Conservation (phyloP, 2,329 filamentous ascomycete species). For the Ciborinia camelliae region DNA sequence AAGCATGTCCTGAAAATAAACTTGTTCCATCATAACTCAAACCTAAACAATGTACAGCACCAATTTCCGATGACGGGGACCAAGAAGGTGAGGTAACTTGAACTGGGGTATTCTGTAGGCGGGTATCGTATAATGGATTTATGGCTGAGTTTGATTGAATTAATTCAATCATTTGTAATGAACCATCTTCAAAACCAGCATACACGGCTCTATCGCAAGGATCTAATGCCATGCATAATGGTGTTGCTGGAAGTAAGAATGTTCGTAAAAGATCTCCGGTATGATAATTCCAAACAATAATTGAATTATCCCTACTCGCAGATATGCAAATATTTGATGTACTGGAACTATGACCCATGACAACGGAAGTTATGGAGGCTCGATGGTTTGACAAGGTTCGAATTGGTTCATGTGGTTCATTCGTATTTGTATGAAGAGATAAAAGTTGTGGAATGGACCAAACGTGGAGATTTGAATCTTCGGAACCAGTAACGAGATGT, state of each 20-base stretch:
- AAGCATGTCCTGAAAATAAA: slow-evolving; percentile 76
- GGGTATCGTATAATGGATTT: slow-evolving; percentile 41
- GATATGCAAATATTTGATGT: slow-evolving; percentile 82
- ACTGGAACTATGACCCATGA: slow-evolving; percentile 62
- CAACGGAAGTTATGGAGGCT: slow-evolving; percentile 64
- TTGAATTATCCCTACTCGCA: slow-evolving; percentile 79
- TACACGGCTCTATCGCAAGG: slow-evolving; percentile 81
- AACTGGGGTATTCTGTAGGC: slow-evolving; percentile 55
- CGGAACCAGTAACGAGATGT: slow-evolving; percentile 73
- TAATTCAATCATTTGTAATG: slow-evolving; percentile 76
- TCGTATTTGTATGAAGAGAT: slow-evolving; percentile 50
- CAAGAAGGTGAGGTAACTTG: slow-evolving; percentile 52
- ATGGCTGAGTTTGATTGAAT: slow-evolving; percentile 47
- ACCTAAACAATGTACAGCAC: slow-evolving; percentile 62
- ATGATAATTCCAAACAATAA: slow-evolving; percentile 89
- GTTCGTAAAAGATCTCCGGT: slow-evolving; percentile 75
- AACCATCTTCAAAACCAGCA: slow-evolving; percentile 75
- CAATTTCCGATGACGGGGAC: slow-evolving; percentile 44
- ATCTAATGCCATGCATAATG: slow-evolving; percentile 72
- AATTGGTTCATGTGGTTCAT: slow-evolving; percentile 63
- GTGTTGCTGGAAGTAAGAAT: slow-evolving; percentile 71
- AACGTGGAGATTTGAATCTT: slow-evolving; percentile 86
- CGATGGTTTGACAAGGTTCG: slow-evolving; percentile 76
- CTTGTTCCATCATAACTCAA: slow-evolving; percentile 80
- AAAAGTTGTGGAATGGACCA: slow-evolving; percentile 81